Base-by-base conservation (phyloP, 495 filamentous ascomycete genomes). In the Podospora tetraspora region DNA sequence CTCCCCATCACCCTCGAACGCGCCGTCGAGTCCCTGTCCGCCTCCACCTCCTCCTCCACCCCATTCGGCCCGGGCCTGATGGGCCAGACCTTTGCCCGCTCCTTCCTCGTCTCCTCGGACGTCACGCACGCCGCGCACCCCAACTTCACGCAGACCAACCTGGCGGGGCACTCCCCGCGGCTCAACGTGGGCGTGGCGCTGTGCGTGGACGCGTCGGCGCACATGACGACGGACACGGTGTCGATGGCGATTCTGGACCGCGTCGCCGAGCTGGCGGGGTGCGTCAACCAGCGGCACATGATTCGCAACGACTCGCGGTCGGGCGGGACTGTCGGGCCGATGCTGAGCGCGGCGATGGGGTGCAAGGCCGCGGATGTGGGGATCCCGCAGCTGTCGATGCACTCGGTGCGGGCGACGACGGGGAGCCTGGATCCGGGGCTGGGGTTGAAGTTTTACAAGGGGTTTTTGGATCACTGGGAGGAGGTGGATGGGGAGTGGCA, bases 101-200 rank as follows among this genome's bases (percentile, higher is more conserved):
- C 90, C 64, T 99, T 97, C 86, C 82, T 99, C 66, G 86, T 97
- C 67, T 95, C 91, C 8, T 92, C 92, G 5, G 95, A 99, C 76
- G 95, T 99, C 67, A 93, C 88, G 11, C 95, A 99, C 79, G 93
- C 95, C 62, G 91, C 94, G 2, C 94, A 99, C 83, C 95, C 95
- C 68, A 99, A 97, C 82, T 97, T 94, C 84, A 79, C 90, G 1
- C 79, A 80, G 67, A 85, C 85, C 25, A 97, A 97, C 80, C 89
- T 97, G 3, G 83, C 90, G 63, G 89, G 91, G 72, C 95, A 97
- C 80, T 81, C 90, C 1, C 94, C 95, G 7, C 87, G 91, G 3
- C 84, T 99, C n/a, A 99, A 97, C 79, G 87, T 92, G 59, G 95
- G 95, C 32, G 84, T 95, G 10, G 86, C 88, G n/a, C 83, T 99